Conservation (phyloP, 2,329 filamentous ascomycete species). For the Fusarium subtropicale region DNA sequence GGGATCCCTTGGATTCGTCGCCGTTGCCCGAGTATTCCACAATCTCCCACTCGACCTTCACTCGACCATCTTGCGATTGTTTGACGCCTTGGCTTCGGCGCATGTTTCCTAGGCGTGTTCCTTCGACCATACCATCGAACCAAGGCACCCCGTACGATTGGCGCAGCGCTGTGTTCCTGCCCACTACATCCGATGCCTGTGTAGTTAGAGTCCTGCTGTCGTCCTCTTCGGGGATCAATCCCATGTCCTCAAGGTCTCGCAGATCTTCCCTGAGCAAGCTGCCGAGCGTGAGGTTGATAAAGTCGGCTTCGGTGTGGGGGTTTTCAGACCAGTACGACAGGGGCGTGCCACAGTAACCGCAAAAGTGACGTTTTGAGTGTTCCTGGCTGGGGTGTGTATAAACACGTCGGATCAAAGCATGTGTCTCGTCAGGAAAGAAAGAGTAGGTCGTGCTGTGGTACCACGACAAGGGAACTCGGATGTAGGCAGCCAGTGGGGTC, state of each 20-base stretch:
- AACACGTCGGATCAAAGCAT: slow-evolving; percentile 71
- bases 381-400: slow-evolving; percentile 71
- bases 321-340: slow-evolving; percentile 86
- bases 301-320: slow-evolving; percentile 76
- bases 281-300: slow-evolving; percentile 84
- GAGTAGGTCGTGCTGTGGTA: slow-evolving; percentile 81
- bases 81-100: slow-evolving; percentile 69
- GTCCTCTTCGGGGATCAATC: slow-evolving; percentile 69
- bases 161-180: slow-evolving; percentile 52
- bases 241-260: slow-evolving; percentile 77
- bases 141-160: slow-evolving; percentile 81
- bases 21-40: slow-evolving; percentile 74
- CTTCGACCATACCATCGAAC: slow-evolving; percentile 85
- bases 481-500: slow-evolving; percentile 80
- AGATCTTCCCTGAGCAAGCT: slow-evolving; percentile 79
- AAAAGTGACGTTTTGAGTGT: slow-evolving; percentile 80
- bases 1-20: slow-evolving; percentile 26
- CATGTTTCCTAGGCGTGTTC: slow-evolving; percentile 77
- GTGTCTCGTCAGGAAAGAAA: slow-evolving; percentile 82
- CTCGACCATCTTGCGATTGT: slow-evolving; percentile 69
- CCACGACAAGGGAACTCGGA: slow-evolving; percentile 84
- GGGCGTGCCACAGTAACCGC: slow-evolving; percentile 90
- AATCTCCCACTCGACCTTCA: slow-evolving; percentile 84
- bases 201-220: slow-evolving; percentile 43
- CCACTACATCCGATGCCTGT: slow-evolving; percentile 21